phyloP scores from a whole-genome alignment of 2,329 filamentous ascomycete genomes.

The Fusarium sublunatum region DNA sequence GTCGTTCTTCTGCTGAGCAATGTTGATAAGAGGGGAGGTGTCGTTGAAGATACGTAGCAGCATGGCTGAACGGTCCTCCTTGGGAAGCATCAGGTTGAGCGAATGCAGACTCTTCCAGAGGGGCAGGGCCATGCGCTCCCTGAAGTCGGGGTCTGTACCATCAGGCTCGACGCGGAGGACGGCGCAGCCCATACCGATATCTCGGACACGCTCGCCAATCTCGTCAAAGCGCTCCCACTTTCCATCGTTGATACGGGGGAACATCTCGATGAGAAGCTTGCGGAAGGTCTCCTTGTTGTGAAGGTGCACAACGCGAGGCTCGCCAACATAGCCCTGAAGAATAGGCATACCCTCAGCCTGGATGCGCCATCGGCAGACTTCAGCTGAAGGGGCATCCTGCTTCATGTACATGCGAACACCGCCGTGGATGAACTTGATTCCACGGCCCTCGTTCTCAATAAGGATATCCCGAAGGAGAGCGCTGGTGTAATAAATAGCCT shows the following conservation, averaged over 20 bases:
- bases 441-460: slow-evolving; percentile 85
- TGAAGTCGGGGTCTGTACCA: slow-evolving; percentile 67
- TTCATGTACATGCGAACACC: slow-evolving; percentile 99
- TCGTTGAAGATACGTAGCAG: slow-evolving; percentile 92
- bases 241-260: slow-evolving; percentile 83
- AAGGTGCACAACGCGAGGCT: slow-evolving; percentile 78
- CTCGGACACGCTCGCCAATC: slow-evolving; percentile 83
- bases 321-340: slow-evolving; percentile 88
- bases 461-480: slow-evolving; percentile 87
- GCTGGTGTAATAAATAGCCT: slow-evolving; percentile 97
- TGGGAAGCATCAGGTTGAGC: slow-evolving; percentile 96
- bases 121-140: slow-evolving; percentile 87
- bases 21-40: slow-evolving; percentile 83
- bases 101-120: slow-evolving; percentile 94
- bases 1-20: slow-evolving; percentile 62
- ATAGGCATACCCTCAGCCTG: slow-evolving; percentile 95
- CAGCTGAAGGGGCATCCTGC: slow-evolving; percentile 87
- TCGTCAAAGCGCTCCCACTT: slow-evolving; percentile 83
- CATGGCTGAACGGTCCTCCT: slow-evolving; percentile 95
- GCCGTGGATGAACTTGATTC: slow-evolving; percentile 95
- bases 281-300: slow-evolving; percentile 82
- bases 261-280: slow-evolving; percentile 93
- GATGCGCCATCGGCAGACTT: slow-evolving; percentile 93
- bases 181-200: slow-evolving; percentile 90
- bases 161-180: slow-evolving; percentile 86